phyloP scores from a whole-genome alignment of 2,329 filamentous ascomycete species.

The Aureobasidium zeae region DNA sequence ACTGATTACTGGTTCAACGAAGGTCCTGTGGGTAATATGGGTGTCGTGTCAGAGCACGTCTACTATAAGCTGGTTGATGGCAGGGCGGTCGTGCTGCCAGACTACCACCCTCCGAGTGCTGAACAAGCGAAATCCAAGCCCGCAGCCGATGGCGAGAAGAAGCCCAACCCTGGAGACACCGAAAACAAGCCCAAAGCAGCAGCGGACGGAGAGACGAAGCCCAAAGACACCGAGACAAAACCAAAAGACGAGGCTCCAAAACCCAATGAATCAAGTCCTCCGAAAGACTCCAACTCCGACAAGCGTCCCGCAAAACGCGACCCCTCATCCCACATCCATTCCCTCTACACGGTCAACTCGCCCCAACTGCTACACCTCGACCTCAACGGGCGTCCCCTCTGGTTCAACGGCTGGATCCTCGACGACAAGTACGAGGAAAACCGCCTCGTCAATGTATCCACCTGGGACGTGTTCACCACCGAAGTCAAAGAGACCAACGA shows the following conservation, averaged over 20 bases:
- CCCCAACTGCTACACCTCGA: slow-evolving; percentile 40
- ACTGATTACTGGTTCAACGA: slow-evolving; percentile 37
- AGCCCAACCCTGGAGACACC: no score
- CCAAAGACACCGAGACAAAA: neutral
- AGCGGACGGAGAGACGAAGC: neutral
- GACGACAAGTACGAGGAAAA: slow-evolving; percentile 35
- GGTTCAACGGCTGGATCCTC: slow-evolving; percentile 41
- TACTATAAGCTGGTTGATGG: slow-evolving; percentile 19
- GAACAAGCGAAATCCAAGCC: neutral
- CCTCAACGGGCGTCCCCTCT: slow-evolving; percentile 33
- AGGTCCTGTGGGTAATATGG: slow-evolving; percentile 32
- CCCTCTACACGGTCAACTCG: slow-evolving; percentile 31
- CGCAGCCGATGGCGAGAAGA: no score
- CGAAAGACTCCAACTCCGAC: no score
- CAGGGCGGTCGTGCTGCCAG: neutral
- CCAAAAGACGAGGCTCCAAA: no score
- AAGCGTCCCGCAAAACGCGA: neutral
- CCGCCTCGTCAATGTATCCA: slow-evolving; percentile 28
- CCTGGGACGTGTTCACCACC: slow-evolving; percentile 30
- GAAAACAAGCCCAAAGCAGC: neutral
- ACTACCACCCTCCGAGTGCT: slow-evolving; percentile 1
- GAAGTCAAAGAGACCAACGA: slow-evolving; percentile 25
- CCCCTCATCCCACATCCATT: neutral
- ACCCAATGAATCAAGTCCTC: neutral
- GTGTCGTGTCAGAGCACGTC: slow-evolving; percentile 41